These are phyloP conservation scores for Vaccinium darrowii DNA, from an alignment of 148 eudicot species.

Conservation along the genomic window DNA sequence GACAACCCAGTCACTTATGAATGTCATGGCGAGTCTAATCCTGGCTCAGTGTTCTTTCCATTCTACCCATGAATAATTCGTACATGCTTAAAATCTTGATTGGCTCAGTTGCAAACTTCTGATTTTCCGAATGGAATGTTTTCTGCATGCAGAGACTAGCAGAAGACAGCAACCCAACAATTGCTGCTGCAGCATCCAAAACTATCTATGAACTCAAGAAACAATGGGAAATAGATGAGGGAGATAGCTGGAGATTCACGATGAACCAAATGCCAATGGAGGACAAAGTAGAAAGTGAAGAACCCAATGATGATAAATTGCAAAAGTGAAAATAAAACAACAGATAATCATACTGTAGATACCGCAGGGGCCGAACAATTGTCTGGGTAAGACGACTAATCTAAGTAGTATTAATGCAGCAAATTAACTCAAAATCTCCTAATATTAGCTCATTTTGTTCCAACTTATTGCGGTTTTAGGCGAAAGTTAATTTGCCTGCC, in stretches of 20 bases:
- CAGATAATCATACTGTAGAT: conserved; percentile 18
- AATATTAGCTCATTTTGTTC: background rate
- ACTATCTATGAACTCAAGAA: conserved; percentile 77
- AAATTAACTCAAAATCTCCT: background rate
- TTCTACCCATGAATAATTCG: background rate
- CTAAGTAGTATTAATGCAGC: background rate
- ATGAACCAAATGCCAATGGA: conserved; percentile 21
- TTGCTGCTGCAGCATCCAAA: conserved; percentile 84
- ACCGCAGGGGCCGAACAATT: background rate
- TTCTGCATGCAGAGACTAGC: conserved; percentile 73
- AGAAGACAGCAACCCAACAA: conserved; percentile 84
- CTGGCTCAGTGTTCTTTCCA: background rate
- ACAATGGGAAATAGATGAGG: conserved; percentile 95
- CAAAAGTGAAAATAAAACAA: conserved; percentile 1
- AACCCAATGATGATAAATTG: background rate
- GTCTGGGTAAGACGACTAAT: background rate
- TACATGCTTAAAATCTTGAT: background rate
- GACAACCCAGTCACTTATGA: background rate
- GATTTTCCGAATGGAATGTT: background rate
- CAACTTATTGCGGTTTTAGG: background rate
- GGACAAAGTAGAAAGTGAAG: conserved; percentile 19
- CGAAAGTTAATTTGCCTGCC: background rate
- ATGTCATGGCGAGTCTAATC: background rate
- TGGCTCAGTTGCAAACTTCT: background rate
- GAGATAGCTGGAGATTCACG: conserved; percentile 84